Evolutionary conservation across 805 yeast genomes (phyloP).

Genomic region (Cyberlindnera saturnus): DNA sequence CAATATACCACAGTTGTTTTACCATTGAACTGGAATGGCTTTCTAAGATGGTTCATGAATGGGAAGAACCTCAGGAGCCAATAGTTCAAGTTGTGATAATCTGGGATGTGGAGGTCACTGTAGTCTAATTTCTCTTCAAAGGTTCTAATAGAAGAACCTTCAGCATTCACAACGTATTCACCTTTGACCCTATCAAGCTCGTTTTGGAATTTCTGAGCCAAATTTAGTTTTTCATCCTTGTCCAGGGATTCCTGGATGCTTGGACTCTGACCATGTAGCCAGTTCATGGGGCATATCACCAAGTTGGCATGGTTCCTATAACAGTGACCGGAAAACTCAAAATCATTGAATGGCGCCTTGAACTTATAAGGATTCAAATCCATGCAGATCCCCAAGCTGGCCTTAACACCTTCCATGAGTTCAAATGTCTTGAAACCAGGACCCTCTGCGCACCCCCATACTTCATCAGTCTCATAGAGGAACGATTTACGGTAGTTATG

Average conservation of each 20-base stretch:
- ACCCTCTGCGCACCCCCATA: constrained; percentile 74
- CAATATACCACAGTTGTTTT: constrained; percentile 44
- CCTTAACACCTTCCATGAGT: constrained; percentile 27
- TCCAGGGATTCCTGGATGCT: constrained; percentile 25
- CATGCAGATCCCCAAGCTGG: constrained; percentile 87
- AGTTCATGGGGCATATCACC: constrained; percentile 78
- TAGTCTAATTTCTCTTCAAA: constrained; percentile 19
- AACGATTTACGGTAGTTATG: constrained; percentile 72
- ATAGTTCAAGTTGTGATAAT: constrained; percentile 50
- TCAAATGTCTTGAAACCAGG: constrained; percentile 48
- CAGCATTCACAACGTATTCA: constrained; percentile 10
- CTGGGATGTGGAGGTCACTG: constrained; percentile 33
- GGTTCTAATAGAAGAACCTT: constrained; percentile 1
- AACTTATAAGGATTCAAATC: constrained; percentile 86
- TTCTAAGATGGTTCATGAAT: constrained; percentile 34
- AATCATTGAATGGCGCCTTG: constrained; percentile 67
- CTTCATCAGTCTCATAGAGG: constrained; percentile 71
- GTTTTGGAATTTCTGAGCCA: constrained; percentile 5
- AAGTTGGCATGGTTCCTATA: constrained; percentile 42
- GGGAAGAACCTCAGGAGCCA: constrained; percentile 75
- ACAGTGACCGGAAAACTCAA: constrained; percentile 62
- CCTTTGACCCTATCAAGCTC: constrained; percentile 15
- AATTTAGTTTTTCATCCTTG: constrained; percentile 11
- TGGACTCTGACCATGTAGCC: constrained; percentile 56
- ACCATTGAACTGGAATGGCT: constrained; percentile 4